Evolutionary conservation across 78 protist genomes (phyloP), one percentile per base, ranked within the genome.

Genomic region (Planoprotostelium fungivorum): DNA sequence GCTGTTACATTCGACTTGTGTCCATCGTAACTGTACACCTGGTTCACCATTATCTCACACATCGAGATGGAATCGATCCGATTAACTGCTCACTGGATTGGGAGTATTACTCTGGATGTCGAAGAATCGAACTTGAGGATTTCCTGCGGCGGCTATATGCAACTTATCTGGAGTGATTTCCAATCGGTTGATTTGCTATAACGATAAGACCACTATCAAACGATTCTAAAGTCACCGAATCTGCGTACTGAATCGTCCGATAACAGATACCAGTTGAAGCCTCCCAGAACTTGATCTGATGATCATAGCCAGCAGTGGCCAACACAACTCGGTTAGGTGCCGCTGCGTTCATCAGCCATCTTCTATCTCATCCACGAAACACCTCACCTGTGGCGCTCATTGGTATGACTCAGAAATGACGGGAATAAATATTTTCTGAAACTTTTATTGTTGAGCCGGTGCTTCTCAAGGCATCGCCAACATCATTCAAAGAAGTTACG

Each of bases 261-360:
- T 91, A 91, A 95, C 98, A 98, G 0, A 91, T 89, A 1, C 98
- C 98, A 29, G 93, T 85, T 0, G 96, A 97, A 35, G 99, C 97
- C 89, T 98, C 99, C 99, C 99, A 99, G 93, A 98, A 99, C 85
- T 97, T 90, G 38, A 99, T 98, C 28, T 98, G 96, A 87, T 96
- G 99, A 90, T 98, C 99, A 84, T 98, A 99, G 35, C 98, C 97
- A 0, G 98, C 99, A 0, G 99, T 97, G 38, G 96, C 97, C 28
- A 97, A 88, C 29, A 93, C 91, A 83, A 93, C 91, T n/a, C 91
- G 37, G 86, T 84, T 84, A n/a, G n/a, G n/a, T n/a, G n/a, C n/a
- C n/a, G n/a, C n/a, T n/a, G n/a, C n/a, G n/a, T n/a, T n/a, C n/a
- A n/a, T n/a, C n/a, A n/a, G n/a, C n/a, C n/a, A n/a, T n/a, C n/a